Evolutionary conservation across 148 eudicot genomes (phyloP).

Genomic region (Vaccinium macrocarpon): DNA sequence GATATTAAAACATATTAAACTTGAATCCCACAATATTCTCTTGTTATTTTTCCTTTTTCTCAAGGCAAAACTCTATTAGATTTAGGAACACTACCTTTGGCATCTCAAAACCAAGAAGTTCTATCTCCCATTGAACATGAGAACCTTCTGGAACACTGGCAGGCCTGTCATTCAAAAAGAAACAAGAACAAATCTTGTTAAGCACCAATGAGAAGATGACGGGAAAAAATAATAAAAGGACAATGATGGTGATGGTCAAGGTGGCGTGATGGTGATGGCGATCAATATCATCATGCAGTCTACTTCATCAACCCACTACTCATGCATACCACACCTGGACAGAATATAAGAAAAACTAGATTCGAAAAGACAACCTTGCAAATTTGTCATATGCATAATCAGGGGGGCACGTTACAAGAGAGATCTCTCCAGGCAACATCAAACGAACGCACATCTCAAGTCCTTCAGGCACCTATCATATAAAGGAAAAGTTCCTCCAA

Average conservation of each 20-base stretch:
- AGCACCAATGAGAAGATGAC: neutral
- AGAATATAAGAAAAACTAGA: neutral
- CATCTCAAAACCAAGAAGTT: constrained; percentile 90
- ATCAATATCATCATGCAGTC: constrained; percentile 8
- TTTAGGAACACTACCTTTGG: constrained; percentile 50
- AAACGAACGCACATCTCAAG: constrained; percentile 95
- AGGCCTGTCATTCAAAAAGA: constrained; percentile 53
- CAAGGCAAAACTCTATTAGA: neutral
- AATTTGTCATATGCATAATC: constrained; percentile 98
- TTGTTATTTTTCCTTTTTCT: neutral
- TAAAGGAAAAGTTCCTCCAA: constrained; percentile 14
- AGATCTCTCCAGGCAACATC: constrained; percentile 96
- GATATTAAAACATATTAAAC: neutral
- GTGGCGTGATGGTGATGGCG: neutral
- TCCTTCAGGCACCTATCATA: constrained; percentile 85
- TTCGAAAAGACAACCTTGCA: constrained; percentile 49
- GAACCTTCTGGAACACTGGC: constrained; percentile 83
- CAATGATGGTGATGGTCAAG: neutral
- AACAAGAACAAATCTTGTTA: neutral
- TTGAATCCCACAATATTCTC: neutral
- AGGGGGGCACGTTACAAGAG: constrained; percentile 95
- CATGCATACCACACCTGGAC: neutral
- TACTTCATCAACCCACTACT: constrained; percentile 10
- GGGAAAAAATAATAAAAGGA: neutral
- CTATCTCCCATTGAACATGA: constrained; percentile 91